A percentile compares a stretch with the other conserved stretches of the same genome.
phyloP scores from a whole-genome alignment of 345 rosid species.

The Dovyalis caffra region DNA sequence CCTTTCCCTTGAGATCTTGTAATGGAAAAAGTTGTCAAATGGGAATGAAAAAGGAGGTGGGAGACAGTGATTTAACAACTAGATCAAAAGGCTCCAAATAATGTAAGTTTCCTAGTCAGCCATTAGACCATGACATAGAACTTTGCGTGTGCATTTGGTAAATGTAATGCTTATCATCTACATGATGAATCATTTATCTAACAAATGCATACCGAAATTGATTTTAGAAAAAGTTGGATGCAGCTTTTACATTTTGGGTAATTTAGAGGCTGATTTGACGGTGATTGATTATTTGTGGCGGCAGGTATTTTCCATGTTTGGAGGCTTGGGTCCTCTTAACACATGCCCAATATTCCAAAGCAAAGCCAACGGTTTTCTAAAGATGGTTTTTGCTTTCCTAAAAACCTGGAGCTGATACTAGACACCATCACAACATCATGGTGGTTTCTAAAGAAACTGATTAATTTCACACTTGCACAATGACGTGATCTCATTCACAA shows the following conservation, averaged over 20 bases:
- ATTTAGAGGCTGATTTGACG: neutral
- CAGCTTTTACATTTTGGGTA: neutral
- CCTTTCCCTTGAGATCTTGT: no score
- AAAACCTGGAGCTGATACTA: neutral
- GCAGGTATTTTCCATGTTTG: neutral
- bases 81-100: no score
- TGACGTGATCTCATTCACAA: neutral
- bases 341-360: neutral
- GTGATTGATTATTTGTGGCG: neutral
- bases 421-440: neutral
- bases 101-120: no score
- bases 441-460: neutral
- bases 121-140: no score
- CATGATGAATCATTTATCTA: no score
- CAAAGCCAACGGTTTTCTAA: neutral
- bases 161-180: no score
- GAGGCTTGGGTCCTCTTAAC: neutral
- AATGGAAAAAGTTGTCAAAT: no score
- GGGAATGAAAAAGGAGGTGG: no score
- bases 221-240: no score
- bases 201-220: no score
- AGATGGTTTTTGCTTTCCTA: neutral
- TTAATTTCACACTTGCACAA: neutral
- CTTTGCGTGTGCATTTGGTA: no score
- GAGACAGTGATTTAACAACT: no score